Evolutionary conservation across 352 stramenopile genomes (phyloP).

Genomic region (Pythium sp.): DNA sequence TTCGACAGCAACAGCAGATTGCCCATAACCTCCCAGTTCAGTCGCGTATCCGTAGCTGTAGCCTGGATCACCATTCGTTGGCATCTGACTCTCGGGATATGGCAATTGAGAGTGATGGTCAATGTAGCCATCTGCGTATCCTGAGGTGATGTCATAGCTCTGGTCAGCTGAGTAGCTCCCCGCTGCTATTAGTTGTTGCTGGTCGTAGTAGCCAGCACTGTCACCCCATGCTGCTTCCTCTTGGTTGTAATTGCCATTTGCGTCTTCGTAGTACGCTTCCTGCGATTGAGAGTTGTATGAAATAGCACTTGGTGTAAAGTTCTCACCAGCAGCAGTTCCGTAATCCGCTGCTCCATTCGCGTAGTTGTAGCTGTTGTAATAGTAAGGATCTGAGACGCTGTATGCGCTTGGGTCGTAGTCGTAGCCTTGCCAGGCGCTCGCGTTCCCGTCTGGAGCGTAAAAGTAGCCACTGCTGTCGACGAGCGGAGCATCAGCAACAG

Average conservation of each 20-base stretch:
- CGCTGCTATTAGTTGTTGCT: background rate
- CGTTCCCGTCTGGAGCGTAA: conserved; percentile 28
- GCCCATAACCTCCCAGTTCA: background rate
- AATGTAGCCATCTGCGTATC: conserved; percentile 5
- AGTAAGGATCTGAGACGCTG: background rate
- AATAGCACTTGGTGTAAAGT: background rate
- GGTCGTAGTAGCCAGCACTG: background rate
- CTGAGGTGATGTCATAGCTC: background rate
- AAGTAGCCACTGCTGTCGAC: conserved; percentile 34
- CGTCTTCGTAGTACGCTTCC: background rate
- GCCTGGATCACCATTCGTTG: background rate
- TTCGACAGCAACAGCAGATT: background rate
- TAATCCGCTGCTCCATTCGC: background rate
- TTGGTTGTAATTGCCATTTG: background rate
- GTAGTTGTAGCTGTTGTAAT: conserved; percentile 4
- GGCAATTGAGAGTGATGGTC: conserved; percentile 5
- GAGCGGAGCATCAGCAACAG: conserved; percentile 9
- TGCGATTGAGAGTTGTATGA: background rate
- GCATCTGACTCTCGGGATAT: background rate
- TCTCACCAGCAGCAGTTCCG: background rate
- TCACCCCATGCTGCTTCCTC: background rate
- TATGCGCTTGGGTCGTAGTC: conserved; percentile 13
- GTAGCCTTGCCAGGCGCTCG: conserved; percentile 29
- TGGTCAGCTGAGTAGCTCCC: background rate
- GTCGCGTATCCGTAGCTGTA: background rate